These are phyloP conservation scores for Dendrobium huoshanense DNA, from an alignment of 106 monocot species.

Conservation along the genomic window DNA sequence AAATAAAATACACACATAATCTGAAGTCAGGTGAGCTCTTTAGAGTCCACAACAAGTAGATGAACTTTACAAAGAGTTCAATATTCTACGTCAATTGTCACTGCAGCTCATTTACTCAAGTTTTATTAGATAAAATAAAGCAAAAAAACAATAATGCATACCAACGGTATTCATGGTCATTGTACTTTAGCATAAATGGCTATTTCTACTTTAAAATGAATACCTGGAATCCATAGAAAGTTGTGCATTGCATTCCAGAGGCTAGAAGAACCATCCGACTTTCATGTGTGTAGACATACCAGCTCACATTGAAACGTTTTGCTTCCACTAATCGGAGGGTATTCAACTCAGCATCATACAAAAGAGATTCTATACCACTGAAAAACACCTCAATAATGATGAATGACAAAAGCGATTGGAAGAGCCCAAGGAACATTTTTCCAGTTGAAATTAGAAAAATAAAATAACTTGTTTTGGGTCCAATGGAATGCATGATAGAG, in stretches of 20 bases:
- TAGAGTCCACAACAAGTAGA: background rate
- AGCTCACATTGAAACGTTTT: constrained; percentile 77
- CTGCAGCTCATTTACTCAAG: background rate
- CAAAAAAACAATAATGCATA: background rate
- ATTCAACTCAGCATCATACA: constrained; percentile 62
- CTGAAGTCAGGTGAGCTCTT: background rate
- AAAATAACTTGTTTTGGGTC: background rate
- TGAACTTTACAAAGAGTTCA: background rate
- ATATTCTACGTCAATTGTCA: background rate
- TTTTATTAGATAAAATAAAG: background rate
- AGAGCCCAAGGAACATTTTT: background rate
- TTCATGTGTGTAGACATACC: constrained; percentile 98
- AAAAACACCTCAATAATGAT: background rate
- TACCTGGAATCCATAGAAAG: constrained; percentile 88
- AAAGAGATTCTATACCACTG: constrained; percentile 84
- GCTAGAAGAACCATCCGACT: constrained; percentile 96
- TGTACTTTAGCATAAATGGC: background rate
- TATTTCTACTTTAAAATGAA: background rate
- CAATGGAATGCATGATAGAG: background rate
- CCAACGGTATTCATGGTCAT: background rate
- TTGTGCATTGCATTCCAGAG: constrained; percentile 88
- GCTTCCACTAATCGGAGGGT: constrained; percentile 60
- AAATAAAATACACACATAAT: background rate
- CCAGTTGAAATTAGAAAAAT: background rate
- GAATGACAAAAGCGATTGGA: background rate